Evolutionary conservation across 2,329 filamentous ascomycete genomes (phyloP).

Genomic region (Penicillium thymicola): DNA sequence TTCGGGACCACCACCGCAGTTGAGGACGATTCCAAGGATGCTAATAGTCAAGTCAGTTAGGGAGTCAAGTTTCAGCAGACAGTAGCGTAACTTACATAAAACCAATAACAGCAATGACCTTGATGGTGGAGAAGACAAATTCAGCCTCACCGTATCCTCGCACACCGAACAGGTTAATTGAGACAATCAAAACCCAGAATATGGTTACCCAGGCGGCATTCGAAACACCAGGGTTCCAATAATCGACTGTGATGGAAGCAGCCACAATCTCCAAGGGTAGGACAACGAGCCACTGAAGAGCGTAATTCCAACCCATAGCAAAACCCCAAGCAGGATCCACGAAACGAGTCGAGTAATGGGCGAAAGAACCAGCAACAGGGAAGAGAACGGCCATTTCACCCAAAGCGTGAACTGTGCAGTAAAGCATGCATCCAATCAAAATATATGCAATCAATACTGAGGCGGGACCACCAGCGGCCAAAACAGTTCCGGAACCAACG

Average conservation of each 20-base stretch:
- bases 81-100: constrained; percentile 64
- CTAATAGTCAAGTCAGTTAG: constrained; percentile 42
- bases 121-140: constrained; percentile 81
- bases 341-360: constrained; percentile 87
- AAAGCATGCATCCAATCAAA: constrained; percentile 82
- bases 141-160: constrained; percentile 88
- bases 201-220: constrained; percentile 77
- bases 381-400: constrained; percentile 90
- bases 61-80: not conserved
- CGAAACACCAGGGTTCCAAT: constrained; percentile 66
- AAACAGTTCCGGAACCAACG: constrained; percentile 72
- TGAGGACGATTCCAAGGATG: constrained; percentile 79
- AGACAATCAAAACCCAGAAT: constrained; percentile 71
- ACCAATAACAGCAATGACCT: constrained; percentile 79
- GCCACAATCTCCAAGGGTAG: constrained; percentile 84
- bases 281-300: constrained; percentile 80
- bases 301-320: constrained; percentile 94
- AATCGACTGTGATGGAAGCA: constrained; percentile 77
- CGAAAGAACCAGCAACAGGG: constrained; percentile 88
- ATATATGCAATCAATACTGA: constrained; percentile 73
- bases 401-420: constrained; percentile 85
- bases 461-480: constrained; percentile 71
- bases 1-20: constrained; percentile 72
- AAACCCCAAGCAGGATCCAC: constrained; percentile 93
- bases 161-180: constrained; percentile 84